Evolutionary conservation across 2,329 filamentous ascomycete species (phyloP).

Genomic region (Xylaria sp.): DNA sequence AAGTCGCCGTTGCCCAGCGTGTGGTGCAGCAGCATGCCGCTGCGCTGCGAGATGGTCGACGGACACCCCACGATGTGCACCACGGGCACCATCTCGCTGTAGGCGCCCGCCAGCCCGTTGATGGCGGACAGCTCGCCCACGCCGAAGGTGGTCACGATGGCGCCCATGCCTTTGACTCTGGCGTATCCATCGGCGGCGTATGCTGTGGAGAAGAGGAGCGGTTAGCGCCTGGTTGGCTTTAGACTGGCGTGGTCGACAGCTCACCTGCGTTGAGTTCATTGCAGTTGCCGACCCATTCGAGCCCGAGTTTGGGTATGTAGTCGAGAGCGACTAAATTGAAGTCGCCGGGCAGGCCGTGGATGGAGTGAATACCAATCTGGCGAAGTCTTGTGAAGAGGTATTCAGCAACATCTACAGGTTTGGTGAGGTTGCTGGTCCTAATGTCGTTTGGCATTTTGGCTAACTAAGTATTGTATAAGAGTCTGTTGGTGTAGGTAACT

Average conservation of each 20-base stretch:
- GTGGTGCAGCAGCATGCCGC: constrained; percentile 64
- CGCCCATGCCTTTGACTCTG: constrained; percentile 71
- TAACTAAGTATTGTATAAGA: too few relatives aligned
- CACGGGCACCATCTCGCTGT: constrained; percentile 73
- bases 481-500: too few relatives aligned
- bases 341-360: constrained; percentile 74
- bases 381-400: constrained; percentile 70
- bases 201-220: constrained; percentile 47
- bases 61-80: constrained; percentile 64
- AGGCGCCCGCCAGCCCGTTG: constrained; percentile 76
- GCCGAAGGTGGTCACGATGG: constrained; percentile 76
- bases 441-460: constrained; percentile 42
- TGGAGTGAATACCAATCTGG: constrained; percentile 67
- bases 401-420: constrained; percentile 66
- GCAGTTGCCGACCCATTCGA: constrained; percentile 71
- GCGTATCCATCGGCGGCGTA: constrained; percentile 85
- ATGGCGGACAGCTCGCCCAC: constrained; percentile 76
- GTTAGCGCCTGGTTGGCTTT: neutral
- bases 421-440: constrained; percentile 49
- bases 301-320: constrained; percentile 62
- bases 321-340: constrained; percentile 74
- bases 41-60: constrained; percentile 52
- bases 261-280: constrained; percentile 76
- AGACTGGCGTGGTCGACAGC: constrained; percentile 27
- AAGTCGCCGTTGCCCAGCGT: constrained; percentile 81